Evolutionary conservation across 2,329 filamentous ascomycete species (phyloP).

Genomic region (Aciculosporium take): DNA sequence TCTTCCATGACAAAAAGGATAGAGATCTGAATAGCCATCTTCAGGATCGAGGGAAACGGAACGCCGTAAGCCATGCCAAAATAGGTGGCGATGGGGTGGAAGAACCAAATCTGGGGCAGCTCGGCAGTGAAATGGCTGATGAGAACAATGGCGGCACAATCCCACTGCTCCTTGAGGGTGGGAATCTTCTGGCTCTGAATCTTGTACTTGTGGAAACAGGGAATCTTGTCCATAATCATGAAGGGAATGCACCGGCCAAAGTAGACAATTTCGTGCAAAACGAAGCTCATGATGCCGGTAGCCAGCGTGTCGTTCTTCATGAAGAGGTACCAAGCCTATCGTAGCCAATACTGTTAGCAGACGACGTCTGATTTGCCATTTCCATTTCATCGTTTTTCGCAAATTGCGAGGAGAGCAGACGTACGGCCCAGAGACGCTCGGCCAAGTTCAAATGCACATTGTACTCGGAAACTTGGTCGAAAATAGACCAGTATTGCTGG

Average conservation of each 20-base stretch:
- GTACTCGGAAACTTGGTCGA: slow-evolving; percentile 51
- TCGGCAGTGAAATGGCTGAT: slow-evolving; percentile 96
- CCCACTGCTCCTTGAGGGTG: slow-evolving; percentile 84
- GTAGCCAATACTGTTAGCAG: background rate
- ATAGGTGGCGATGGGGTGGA: slow-evolving; percentile 90
- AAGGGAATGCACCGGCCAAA: slow-evolving; percentile 85
- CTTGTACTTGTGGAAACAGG: slow-evolving; percentile 86
- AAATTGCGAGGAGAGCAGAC: slow-evolving; percentile 19
- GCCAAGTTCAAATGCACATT: slow-evolving; percentile 77
- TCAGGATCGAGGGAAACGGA: slow-evolving; percentile 74
- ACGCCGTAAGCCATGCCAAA: slow-evolving; percentile 79
- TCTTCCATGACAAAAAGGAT: slow-evolving; percentile 95
- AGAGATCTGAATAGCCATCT: slow-evolving; percentile 80
- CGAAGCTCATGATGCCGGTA: slow-evolving; percentile 93
- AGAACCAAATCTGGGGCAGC: slow-evolving; percentile 96
- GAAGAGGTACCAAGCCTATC: slow-evolving; percentile 78
- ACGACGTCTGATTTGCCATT: background rate
- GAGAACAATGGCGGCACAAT: slow-evolving; percentile 84
- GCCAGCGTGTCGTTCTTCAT: slow-evolving; percentile 97
- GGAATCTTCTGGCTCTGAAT: slow-evolving; percentile 84
- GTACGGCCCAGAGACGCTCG: slow-evolving; percentile 78
- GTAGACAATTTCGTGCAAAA: slow-evolving; percentile 88
- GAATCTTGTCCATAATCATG: slow-evolving; percentile 81
- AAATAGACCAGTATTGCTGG: slow-evolving; percentile 40
- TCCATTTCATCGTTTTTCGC: background rate